Evolutionary conservation across 2,329 filamentous ascomycete genomes (phyloP), one percentile per base, ranked within the genome.

Genomic region (Xylariales sp.): DNA sequence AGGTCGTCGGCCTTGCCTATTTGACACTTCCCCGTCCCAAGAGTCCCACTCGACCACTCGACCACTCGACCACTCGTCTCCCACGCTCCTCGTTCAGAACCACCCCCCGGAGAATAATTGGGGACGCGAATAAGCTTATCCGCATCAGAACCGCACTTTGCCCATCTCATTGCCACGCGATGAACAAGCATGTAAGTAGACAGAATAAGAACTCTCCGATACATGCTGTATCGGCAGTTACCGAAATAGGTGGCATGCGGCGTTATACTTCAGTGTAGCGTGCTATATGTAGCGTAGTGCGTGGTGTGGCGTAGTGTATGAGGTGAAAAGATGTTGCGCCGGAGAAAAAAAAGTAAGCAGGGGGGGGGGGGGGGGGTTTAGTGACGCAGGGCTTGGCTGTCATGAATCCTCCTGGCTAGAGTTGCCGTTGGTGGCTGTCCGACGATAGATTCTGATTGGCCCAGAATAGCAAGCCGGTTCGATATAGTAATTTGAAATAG

Each of bases 1-100:
- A 56, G 45, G 36, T 16, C 30, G 39, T 69, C 67, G 67, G 67
- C 60, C 67, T 69, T 67, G 64, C 64, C 67, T 61, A 67, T 64
- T 69, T 64, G 67, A 62, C 57, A 59, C 53, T 32, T 34, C 45
- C 39, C 48, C 30, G 64, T 48, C 46, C n/a, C 39, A 32, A 32
- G 18, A 18, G 18, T 10, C 34, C 7, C 6, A 30, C 12, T 34
- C 14, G 4, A n/a, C 14, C 46, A 9, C 34, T 14, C 18, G 49
- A 34, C 34, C 6, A 28, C 3, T 39, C 8, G 8, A 39, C 36
- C 12, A 39, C 36, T 39, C 12, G 36, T 10, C 23, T 23, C 23
- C 23, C 23, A 23, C 36, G 9, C 23, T 23, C 46, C 28, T 49
- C 45, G 18, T 48, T 57, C 16, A 28, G 16, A 43, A 23, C 23